These are phyloP conservation scores for Physcomitrellopsis africana DNA, from an alignment of 225 moss, liverwort and hornwort genomes.

Conservation along the genomic window DNA sequence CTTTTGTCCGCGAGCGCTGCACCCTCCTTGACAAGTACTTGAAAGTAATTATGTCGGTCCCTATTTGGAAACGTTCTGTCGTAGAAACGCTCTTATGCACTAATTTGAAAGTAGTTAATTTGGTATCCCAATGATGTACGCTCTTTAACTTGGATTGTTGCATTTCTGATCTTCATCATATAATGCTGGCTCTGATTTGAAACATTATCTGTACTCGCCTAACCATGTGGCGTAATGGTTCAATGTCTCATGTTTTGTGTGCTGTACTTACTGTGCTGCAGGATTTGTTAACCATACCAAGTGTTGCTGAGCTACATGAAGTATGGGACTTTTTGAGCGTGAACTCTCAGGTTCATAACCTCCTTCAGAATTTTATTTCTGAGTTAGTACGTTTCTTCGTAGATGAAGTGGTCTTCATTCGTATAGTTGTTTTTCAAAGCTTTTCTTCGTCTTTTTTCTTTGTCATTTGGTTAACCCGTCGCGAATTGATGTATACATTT, in stretches of 20 bases:
- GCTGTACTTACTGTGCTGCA: slow-evolving; percentile 14
- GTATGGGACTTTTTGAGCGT: slow-evolving; percentile 67
- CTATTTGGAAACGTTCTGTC: slow-evolving; percentile 1
- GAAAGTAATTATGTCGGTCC: slow-evolving; percentile 44
- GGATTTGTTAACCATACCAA: slow-evolving; percentile 70
- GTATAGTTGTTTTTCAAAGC: neutral
- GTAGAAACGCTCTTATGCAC: slow-evolving; percentile 5
- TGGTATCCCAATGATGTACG: neutral
- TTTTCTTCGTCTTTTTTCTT: neutral
- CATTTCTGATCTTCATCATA: neutral
- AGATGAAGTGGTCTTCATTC: slow-evolving; percentile 11
- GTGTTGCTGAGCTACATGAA: slow-evolving; percentile 70
- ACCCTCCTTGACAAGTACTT: slow-evolving; percentile 61
- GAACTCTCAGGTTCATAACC: slow-evolving; percentile 55
- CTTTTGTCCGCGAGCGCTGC: slow-evolving; percentile 62
- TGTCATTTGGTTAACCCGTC: neutral
- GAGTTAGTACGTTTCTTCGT: slow-evolving; percentile 6
- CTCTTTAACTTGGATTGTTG: slow-evolving; percentile 17
- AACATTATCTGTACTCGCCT: slow-evolving; percentile 12
- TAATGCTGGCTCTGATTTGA: slow-evolving; percentile 1
- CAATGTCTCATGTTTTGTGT: slow-evolving; percentile 16
- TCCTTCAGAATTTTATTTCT: slow-evolving; percentile 24
- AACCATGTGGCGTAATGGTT: slow-evolving; percentile 8
- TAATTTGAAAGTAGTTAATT: neutral
- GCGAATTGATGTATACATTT: slow-evolving; percentile 25